These are phyloP conservation scores for Coemansia sp. DNA, from an alignment of 371 early-diverging fungal species.

Conservation along the genomic window DNA sequence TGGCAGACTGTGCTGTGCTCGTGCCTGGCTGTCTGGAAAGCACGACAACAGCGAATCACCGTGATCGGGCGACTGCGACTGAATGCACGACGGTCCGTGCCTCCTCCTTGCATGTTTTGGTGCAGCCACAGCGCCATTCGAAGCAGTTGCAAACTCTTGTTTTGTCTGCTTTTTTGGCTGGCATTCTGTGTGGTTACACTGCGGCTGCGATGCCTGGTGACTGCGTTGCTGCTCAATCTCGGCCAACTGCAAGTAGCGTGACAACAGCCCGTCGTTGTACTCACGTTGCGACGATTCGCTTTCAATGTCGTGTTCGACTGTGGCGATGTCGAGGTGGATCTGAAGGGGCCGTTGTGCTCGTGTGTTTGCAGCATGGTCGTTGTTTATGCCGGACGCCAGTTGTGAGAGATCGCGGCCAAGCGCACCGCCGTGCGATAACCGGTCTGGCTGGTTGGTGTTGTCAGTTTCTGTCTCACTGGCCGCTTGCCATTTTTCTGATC, in stretches of 20 bases:
- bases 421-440: neutral
- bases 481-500: neutral
- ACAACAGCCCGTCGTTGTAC: conserved; percentile 6
- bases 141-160: neutral
- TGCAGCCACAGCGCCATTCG: neutral
- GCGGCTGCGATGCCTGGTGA: neutral
- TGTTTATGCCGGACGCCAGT: neutral
- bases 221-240: conserved; percentile 20
- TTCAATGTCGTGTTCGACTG: conserved; percentile 17
- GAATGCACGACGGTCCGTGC: neutral
- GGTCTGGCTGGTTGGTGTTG: neutral
- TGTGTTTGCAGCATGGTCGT: neutral
- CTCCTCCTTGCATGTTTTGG: neutral
- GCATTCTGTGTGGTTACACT: neutral
- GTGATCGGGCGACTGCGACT: neutral
- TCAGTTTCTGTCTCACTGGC: neutral
- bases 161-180: neutral
- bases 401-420: conserved; percentile 1
- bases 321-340: conserved; percentile 22
- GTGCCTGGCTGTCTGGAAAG: neutral
- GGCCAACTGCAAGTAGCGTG: conserved; percentile 29
- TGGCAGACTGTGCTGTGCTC: neutral
- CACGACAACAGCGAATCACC: neutral
- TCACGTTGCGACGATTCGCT: neutral
- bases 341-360: conserved; percentile 20